These are phyloP conservation scores for Nepenthes gracilis DNA, from an alignment of 148 eudicot genomes.

Conservation along the genomic window DNA sequence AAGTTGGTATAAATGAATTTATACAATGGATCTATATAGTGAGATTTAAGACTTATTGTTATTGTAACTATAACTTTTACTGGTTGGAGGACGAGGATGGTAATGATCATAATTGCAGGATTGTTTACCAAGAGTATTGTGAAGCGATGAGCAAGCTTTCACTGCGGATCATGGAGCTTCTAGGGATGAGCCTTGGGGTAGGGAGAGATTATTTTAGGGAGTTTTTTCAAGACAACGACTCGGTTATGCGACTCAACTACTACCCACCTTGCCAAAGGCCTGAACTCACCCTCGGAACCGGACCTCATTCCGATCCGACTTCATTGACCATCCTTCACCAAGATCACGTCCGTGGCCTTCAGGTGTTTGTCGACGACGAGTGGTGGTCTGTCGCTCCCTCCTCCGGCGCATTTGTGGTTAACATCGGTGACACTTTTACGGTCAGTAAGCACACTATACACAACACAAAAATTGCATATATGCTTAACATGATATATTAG, in stretches of 20 bases:
- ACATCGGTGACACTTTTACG: conserved; percentile 75
- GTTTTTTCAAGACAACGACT: conserved; percentile 37
- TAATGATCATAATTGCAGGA: conserved; percentile 13
- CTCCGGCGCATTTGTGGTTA: conserved; percentile 47
- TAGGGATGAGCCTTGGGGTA: conserved; percentile 53
- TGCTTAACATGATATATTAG: not conserved
- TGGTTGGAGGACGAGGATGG: no score
- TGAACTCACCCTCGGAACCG: conserved; percentile 52
- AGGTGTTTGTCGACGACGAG: conserved; percentile 46
- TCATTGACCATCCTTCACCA: conserved; percentile 70
- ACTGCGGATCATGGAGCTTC: conserved; percentile 44
- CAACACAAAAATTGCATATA: not conserved
- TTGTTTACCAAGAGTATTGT: conserved; percentile 49
- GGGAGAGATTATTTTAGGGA: conserved; percentile 20
- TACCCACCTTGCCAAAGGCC: conserved; percentile 70
- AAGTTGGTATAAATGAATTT: no score
- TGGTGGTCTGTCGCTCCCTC: conserved; percentile 46
- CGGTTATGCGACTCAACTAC: conserved; percentile 56
- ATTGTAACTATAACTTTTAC: no score
- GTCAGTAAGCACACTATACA: conserved; percentile 15
- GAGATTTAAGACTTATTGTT: no score
- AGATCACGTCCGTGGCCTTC: conserved; percentile 60
- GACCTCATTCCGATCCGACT: conserved; percentile 67
- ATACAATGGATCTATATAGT: no score
- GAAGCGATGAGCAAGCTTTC: conserved; percentile 66